Percentiles rank a stretch among this genome's conserved stretches.
These are phyloP conservation scores for Mitragyna speciosa DNA, from an alignment of 257 asterid genomes.

Conservation along the genomic window DNA sequence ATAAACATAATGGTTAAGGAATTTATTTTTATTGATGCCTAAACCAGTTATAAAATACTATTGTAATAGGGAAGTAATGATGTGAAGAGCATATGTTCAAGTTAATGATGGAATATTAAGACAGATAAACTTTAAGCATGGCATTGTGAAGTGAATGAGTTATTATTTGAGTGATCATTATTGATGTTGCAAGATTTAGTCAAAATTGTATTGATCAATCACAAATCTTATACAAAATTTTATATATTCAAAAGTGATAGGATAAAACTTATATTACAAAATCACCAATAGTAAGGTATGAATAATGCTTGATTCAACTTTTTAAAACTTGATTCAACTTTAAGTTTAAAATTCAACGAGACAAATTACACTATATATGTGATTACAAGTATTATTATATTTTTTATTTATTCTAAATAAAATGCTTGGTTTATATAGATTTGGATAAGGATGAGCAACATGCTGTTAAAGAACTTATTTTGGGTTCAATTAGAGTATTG, in stretches of 20 bases:
- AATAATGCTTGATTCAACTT: no score
- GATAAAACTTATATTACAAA: neutral
- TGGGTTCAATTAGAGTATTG: neutral
- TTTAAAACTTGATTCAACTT: no score
- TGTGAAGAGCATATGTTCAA: neutral
- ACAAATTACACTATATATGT: neutral
- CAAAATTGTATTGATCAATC: neutral
- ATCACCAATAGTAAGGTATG: neutral
- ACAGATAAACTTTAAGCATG: neutral
- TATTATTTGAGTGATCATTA: neutral
- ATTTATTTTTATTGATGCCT: no score
- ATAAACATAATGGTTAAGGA: no score
- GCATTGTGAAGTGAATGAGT: neutral
- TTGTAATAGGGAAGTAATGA: neutral
- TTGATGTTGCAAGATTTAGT: neutral
- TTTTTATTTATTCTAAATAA: neutral
- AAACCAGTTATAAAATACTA: neutral
- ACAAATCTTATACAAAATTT: neutral
- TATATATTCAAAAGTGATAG: no score
- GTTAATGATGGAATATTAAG: neutral
- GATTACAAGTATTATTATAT: neutral
- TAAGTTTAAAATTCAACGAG: neutral
- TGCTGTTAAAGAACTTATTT: neutral
- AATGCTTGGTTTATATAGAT: neutral
- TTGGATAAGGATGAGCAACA: neutral